phyloP scores from a whole-genome alignment of 495 filamentous ascomycete genomes.

The Rusavskia elegans region DNA sequence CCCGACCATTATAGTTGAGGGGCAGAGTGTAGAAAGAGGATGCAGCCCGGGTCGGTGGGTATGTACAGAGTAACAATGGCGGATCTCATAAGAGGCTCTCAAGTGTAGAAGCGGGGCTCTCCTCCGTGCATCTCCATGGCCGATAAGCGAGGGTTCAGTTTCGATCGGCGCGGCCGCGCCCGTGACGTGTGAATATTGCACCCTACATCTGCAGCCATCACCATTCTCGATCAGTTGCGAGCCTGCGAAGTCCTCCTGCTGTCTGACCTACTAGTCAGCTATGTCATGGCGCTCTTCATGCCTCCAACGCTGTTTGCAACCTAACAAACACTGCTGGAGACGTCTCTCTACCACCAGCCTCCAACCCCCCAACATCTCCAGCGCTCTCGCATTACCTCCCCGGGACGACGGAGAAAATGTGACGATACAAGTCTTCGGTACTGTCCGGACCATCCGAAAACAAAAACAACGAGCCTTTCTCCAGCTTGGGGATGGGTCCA shows the following conservation, averaged over 20 bases:
- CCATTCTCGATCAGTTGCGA: not conserved
- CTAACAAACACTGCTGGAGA: not conserved
- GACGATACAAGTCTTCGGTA: conserved; percentile 51
- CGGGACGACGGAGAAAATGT: conserved; percentile 4
- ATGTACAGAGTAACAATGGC: no score
- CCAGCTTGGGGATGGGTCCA: conserved; percentile 77
- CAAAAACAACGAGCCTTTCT: conserved; percentile 77
- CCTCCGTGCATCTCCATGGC: no score
- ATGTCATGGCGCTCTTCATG: not conserved
- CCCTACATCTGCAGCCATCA: not conserved
- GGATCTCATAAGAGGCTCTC: no score
- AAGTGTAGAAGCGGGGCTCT: no score
- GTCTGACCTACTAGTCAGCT: not conserved
- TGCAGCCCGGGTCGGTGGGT: no score
- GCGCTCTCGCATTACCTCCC: conserved; percentile 3
- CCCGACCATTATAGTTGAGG: no score
- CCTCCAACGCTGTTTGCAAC: not conserved
- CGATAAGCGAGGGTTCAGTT: no score
- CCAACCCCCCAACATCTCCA: conserved; percentile 7
- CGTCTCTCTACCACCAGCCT: not conserved
- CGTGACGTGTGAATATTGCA: no score
- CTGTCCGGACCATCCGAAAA: conserved; percentile 68
- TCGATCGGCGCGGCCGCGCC: no score
- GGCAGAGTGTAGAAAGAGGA: no score
- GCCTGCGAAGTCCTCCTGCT: not conserved